Base-by-base conservation (phyloP, 2,329 filamentous ascomycete species). In the Zymoseptoria crescenta region DNA sequence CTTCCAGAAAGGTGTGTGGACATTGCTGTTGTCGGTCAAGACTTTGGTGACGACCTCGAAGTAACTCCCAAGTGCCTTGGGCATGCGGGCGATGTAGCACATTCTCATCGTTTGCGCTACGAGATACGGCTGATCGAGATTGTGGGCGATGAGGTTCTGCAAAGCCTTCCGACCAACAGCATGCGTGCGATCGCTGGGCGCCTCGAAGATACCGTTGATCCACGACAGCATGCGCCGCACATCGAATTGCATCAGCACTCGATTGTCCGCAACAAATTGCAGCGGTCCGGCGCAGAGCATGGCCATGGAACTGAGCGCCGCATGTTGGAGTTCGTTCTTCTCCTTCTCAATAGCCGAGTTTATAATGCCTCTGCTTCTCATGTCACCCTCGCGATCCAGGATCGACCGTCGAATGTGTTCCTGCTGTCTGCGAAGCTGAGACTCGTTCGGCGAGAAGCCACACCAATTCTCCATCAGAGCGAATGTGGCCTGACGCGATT, bases 381-480 rank as follows among this genome's bases (percentile, higher is more conserved):
- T 74, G 20, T 87, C 84, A 58, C 80, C 77, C 60, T 94, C 89
- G 57, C 91, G 87, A 56, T 93, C 86, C 41, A 96, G 86, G 65
- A 94, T 81, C 2, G 89, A 90, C 66, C 92, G 88, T 50, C 90
- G 83, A 87, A 96, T 95, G 41, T 84, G 88, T 62, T 96, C 88
- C 74, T 96, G 92, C 62, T 91, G 83, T 59, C 87, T 86, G 4
- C 87, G 84, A 49, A 96, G 89, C 64, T 95, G 89, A 13, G 78
- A 80, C 71, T 95, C 91, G 64, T 96, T 96, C 0, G 92, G 91
- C 7, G 92, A 96, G 72, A 95, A 96, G 2, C 94, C 94, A 72
- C 94, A 99, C 95, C 95, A 99, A 65, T 97, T 93, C 74, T 99
- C 94, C 92, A 99, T 97, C 53, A 99, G 77, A 0, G 92, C 87